Percentiles rank a stretch among this genome's conserved stretches.
These are phyloP conservation scores for Candida wancherniae DNA, from an alignment of 805 yeast species.

Conservation along the genomic window DNA sequence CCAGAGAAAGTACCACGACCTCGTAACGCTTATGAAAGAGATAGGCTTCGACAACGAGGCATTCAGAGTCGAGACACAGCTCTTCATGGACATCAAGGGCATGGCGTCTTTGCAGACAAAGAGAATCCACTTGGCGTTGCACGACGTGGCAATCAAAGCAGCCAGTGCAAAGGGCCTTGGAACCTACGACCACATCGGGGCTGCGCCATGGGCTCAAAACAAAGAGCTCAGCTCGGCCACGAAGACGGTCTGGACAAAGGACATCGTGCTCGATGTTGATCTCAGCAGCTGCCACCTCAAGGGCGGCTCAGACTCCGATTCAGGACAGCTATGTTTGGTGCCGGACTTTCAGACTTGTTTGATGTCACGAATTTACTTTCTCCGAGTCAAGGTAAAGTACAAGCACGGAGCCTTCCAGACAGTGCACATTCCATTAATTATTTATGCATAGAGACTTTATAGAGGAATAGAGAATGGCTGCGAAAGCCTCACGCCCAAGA, in stretches of 20 bases:
- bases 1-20: slow-evolving; percentile 22
- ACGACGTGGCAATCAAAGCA: slow-evolving; percentile 16
- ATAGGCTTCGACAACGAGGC: slow-evolving; percentile 29
- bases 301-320: slow-evolving; percentile 15
- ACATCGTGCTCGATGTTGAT: slow-evolving; percentile 26
- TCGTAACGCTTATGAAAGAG: slow-evolving; percentile 26
- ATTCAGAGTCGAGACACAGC: slow-evolving; percentile 30
- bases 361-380: slow-evolving; percentile 32
- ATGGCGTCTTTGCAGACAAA: slow-evolving; percentile 33
- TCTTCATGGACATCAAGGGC: slow-evolving; percentile 33
- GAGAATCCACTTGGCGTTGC: slow-evolving; percentile 27
- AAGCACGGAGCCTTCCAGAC: slow-evolving; percentile 26
- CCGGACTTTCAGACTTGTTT: slow-evolving; percentile 38
- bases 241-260: slow-evolving; percentile 23
- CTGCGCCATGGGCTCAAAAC: slow-evolving; percentile 27
- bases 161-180: slow-evolving; percentile 18
- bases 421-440: slow-evolving; percentile 31
- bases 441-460: slow-evolving; percentile 1
- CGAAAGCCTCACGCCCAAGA: too few species aligned
- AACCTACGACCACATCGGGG: slow-evolving; percentile 16
- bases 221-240: slow-evolving; percentile 10
- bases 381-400: slow-evolving; percentile 28
- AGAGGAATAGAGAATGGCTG: not conserved
- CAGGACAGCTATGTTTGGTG: slow-evolving; percentile 26
- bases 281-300: slow-evolving; percentile 27